phyloP scores from a whole-genome alignment of 768 basidiomycete species.

The Tricholoma furcatifolium region DNA sequence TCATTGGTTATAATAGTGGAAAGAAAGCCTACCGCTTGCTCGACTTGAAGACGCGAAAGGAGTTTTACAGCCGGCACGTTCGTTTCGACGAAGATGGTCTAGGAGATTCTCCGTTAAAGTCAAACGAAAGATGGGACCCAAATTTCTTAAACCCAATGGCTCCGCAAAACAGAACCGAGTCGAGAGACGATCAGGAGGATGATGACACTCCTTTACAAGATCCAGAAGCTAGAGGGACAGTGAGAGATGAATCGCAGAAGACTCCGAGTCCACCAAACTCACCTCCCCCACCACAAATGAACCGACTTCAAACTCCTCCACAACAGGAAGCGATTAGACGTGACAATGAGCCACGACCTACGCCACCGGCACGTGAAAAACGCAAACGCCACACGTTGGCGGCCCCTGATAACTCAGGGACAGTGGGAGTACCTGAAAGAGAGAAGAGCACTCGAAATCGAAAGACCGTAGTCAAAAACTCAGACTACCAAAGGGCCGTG shows the following conservation, averaged over 20 bases:
- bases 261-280: no score
- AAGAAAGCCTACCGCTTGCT: not conserved
- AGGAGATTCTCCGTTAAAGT: not conserved
- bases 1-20: not conserved
- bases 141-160: not conserved
- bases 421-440: not conserved
- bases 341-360: not conserved
- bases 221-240: not conserved
- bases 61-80: not conserved
- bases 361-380: not conserved
- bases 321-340: no score
- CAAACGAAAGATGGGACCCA: not conserved
- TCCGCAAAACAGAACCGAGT: no score
- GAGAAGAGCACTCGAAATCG: not conserved
- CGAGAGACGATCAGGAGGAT: not conserved
- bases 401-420: not conserved
- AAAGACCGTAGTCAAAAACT: not conserved
- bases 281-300: no score
- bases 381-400: not conserved
- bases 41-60: not conserved
- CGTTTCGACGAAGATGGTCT: not conserved
- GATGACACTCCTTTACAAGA: not conserved
- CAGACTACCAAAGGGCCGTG: no score
- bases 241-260: no score
- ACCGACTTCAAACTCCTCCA: no score